Conservation (phyloP, 306 rosid genomes). For the Pyrus betulifolia region DNA sequence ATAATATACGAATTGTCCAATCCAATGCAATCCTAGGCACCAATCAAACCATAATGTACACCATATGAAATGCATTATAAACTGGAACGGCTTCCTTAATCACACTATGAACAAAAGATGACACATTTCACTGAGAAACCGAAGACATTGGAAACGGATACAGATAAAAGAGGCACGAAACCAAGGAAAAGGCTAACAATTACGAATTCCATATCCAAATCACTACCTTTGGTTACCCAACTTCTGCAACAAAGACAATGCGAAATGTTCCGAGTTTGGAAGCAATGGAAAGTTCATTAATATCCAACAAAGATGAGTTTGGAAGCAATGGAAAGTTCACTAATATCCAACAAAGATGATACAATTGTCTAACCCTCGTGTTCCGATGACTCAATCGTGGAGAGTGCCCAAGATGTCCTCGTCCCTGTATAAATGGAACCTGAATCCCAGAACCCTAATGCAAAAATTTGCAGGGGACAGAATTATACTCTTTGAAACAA, state of each 20-base stretch:
- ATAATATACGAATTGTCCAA: background rate
- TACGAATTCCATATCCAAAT: background rate
- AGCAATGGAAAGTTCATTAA: background rate
- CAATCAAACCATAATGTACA: background rate
- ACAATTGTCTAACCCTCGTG: background rate
- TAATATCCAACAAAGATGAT: background rate
- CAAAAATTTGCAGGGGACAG: background rate
- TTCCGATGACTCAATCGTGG: constrained; percentile 13
- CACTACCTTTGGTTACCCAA: background rate
- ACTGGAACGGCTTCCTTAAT: background rate
- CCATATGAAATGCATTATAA: background rate
- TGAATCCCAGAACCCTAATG: constrained; percentile 2
- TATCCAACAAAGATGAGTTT: background rate
- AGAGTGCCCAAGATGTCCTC: constrained; percentile 38
- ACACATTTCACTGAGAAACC: background rate
- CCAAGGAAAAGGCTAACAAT: background rate
- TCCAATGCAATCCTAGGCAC: background rate
- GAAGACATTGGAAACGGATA: background rate
- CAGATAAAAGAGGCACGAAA: background rate
- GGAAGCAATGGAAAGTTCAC: background rate
- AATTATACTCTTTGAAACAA: no score
- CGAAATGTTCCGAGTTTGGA: background rate
- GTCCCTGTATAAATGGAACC: constrained; percentile 47
- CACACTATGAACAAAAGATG: background rate
- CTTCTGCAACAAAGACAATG: background rate